Evolutionary conservation across 2,329 filamentous ascomycete species (phyloP).

Genomic region (Talaromyces sp.): DNA sequence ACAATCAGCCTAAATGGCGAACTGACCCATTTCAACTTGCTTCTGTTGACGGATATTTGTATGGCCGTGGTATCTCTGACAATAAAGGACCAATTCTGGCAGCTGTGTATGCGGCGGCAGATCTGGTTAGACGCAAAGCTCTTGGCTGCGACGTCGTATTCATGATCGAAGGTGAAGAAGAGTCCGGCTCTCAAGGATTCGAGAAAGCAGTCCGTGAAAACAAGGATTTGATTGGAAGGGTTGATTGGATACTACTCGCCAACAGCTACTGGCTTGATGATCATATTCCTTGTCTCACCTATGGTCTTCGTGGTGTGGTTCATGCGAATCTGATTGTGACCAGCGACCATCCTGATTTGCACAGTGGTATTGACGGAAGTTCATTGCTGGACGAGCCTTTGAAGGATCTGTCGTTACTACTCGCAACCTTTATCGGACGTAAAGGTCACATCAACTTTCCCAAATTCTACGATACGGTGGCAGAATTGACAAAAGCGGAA

Average conservation of each 20-base stretch:
- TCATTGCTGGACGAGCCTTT: slow-evolving; percentile 84
- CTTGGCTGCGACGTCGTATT: slow-evolving; percentile 88
- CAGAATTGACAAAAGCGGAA: slow-evolving; percentile 70
- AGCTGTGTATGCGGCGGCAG: slow-evolving; percentile 87
- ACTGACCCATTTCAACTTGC: slow-evolving; percentile 85
- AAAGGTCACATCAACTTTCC: slow-evolving; percentile 81
- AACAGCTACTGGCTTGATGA: slow-evolving; percentile 99
- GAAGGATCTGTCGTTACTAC: slow-evolving; percentile 80
- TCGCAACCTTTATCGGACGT: slow-evolving; percentile 75
- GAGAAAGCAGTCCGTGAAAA: slow-evolving; percentile 74
- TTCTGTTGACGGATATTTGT: slow-evolving; percentile 86
- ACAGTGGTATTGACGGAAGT: slow-evolving; percentile 95
- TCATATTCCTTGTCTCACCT: slow-evolving; percentile 89
- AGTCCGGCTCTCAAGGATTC: slow-evolving; percentile 89
- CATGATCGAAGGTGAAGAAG: slow-evolving; percentile 93
- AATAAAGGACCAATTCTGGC: slow-evolving; percentile 97
- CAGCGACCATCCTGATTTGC: slow-evolving; percentile 80
- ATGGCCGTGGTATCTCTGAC: slow-evolving; percentile 93
- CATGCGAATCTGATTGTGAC: slow-evolving; percentile 88
- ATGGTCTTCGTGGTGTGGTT: slow-evolving; percentile 87
- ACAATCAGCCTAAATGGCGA: slow-evolving; percentile 76
- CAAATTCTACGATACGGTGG: slow-evolving; percentile 80
- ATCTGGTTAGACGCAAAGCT: slow-evolving; percentile 76
- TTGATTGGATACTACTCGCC: slow-evolving; percentile 91
- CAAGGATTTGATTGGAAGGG: slow-evolving; percentile 78